A percentile compares a stretch with the other conserved stretches of the same genome.
Conservation (phyloP, 1,284 basidiomycete species). For the Macrocystidia cucumis region DNA sequence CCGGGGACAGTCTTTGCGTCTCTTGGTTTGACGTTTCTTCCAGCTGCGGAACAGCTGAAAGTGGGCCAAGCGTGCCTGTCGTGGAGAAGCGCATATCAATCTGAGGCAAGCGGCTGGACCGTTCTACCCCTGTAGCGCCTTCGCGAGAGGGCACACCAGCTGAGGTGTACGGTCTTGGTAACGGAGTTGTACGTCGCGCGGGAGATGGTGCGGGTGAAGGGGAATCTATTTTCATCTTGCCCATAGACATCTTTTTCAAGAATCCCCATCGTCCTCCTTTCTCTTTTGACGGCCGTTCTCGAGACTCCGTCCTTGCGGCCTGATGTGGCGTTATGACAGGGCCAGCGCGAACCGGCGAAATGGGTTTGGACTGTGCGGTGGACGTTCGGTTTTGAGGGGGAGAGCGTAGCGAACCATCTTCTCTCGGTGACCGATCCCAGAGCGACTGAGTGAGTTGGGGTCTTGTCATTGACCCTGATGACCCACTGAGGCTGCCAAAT, state of each 20-base stretch:
- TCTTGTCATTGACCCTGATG: slow-evolving; percentile 29
- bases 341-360: no score
- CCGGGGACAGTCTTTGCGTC: slow-evolving; percentile 13
- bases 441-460: slow-evolving; percentile 42
- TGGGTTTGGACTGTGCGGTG: no score
- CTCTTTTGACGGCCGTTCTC: slow-evolving; percentile 45
- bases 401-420: slow-evolving; percentile 11
- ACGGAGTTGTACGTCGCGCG: slow-evolving; percentile 14
- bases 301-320: slow-evolving; percentile 21
- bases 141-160: slow-evolving; percentile 11
- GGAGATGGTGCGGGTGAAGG: slow-evolving; percentile 29
- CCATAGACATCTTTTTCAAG: slow-evolving; percentile 95
- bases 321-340: no score
- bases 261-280: slow-evolving; percentile 83
- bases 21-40: slow-evolving; percentile 18
- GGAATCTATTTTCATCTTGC: slow-evolving; percentile 65
- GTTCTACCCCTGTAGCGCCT: no score
- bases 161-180: slow-evolving; percentile 20
- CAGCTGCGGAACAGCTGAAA: slow-evolving; percentile 17
- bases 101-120: slow-evolving; percentile 38
- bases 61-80: slow-evolving; percentile 47
- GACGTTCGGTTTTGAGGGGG: no score
- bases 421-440: slow-evolving; percentile 34
- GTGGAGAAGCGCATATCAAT: slow-evolving; percentile 68
- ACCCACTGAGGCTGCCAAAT: slow-evolving; percentile 60